These are phyloP conservation scores for Elsinoe australis DNA, from an alignment of 2,329 filamentous ascomycete genomes.

Conservation along the genomic window DNA sequence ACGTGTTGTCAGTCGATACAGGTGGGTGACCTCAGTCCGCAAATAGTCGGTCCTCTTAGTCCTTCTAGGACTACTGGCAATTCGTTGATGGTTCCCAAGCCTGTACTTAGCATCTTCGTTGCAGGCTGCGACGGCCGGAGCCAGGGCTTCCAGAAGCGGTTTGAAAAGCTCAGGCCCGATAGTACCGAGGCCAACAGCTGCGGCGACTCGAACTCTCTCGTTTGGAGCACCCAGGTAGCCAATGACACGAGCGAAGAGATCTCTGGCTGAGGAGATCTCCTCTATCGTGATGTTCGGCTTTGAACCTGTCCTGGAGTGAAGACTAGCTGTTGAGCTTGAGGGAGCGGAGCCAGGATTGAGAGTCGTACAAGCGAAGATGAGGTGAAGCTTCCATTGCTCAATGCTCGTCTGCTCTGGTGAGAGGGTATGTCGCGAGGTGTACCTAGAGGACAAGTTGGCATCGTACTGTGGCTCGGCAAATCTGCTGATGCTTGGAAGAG, in stretches of 20 bases:
- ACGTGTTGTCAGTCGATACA: slow-evolving; percentile 88
- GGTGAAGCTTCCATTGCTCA: slow-evolving; percentile 96
- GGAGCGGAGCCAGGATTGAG: slow-evolving; percentile 57
- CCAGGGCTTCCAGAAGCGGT: slow-evolving; percentile 79
- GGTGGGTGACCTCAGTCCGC: slow-evolving; percentile 88
- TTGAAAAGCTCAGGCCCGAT: slow-evolving; percentile 93
- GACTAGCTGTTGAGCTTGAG: slow-evolving; percentile 45
- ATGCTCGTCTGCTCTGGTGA: slow-evolving; percentile 68
- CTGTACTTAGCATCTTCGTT: slow-evolving; percentile 81
- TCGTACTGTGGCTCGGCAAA: slow-evolving; percentile 63
- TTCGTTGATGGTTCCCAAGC: slow-evolving; percentile 68
- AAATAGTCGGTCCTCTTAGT: slow-evolving; percentile 79
- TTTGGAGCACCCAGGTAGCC: slow-evolving; percentile 76
- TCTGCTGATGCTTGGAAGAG: slow-evolving; percentile 75
- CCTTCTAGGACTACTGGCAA: slow-evolving; percentile 70
- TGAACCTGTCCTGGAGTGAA: slow-evolving; percentile 77
- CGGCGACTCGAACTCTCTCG: slow-evolving; percentile 75
- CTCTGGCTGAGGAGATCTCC: slow-evolving; percentile 76
- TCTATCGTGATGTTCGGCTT: slow-evolving; percentile 56
- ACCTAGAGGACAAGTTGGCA: slow-evolving; percentile 38
- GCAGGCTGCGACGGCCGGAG: slow-evolving; percentile 76
- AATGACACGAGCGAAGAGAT: slow-evolving; percentile 85
- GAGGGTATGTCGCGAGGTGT: slow-evolving; percentile 17
- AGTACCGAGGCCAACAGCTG: slow-evolving; percentile 83
- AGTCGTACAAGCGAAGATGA: slow-evolving; percentile 95